These are phyloP conservation scores for Pyrrhoderma lamaoense DNA, from an alignment of 1,284 basidiomycete genomes.

Conservation along the genomic window DNA sequence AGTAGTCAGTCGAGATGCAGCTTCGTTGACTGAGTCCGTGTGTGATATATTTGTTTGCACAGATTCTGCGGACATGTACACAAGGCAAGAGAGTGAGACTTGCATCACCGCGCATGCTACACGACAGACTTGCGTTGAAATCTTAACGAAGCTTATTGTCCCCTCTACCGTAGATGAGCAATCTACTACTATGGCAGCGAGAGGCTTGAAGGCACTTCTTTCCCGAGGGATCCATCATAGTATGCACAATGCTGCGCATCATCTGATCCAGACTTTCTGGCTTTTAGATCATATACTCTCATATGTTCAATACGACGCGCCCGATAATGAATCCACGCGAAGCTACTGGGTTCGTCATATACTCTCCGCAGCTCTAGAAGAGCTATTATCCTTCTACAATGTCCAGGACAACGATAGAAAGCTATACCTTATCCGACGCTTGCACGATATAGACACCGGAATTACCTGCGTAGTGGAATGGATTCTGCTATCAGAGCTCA, in stretches of 20 bases:
- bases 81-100: constrained; percentile 33
- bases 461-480: constrained; percentile 60
- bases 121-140: constrained; percentile 43
- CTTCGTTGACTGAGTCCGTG: constrained; percentile 35
- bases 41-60: constrained; percentile 52
- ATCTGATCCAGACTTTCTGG: constrained; percentile 45
- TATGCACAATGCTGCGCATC: constrained; percentile 47
- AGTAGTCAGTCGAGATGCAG: constrained; percentile 42
- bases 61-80: constrained; percentile 38
- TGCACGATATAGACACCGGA: constrained; percentile 51
- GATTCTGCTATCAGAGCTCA: constrained; percentile 56
- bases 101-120: constrained; percentile 36
- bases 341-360: constrained; percentile 43
- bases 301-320: constrained; percentile 21
- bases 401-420: constrained; percentile 49
- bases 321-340: constrained; percentile 26
- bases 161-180: constrained; percentile 22
- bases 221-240: constrained; percentile 34
- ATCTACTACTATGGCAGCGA: constrained; percentile 33
- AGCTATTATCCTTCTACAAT: constrained; percentile 49
- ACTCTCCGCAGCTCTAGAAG: constrained; percentile 46
- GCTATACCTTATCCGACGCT: constrained; percentile 44
- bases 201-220: constrained; percentile 50
- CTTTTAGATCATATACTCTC: constrained; percentile 55
- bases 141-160: constrained; percentile 37